Conservation (phyloP, 179 eudicot genomes). For the Monotropa hypopitys region DNA sequence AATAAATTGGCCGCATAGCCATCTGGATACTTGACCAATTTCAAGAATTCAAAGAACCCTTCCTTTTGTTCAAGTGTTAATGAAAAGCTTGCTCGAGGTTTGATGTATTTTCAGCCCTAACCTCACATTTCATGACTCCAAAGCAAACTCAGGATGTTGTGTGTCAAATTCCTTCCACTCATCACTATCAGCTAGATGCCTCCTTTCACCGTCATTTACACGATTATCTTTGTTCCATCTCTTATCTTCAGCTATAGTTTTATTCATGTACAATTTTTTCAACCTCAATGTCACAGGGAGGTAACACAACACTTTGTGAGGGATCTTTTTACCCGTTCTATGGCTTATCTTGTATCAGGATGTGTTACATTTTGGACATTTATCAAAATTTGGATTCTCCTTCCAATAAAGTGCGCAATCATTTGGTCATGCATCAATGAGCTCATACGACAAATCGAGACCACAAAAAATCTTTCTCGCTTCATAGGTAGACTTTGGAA, state of each 20-base stretch:
- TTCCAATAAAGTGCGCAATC: not conserved
- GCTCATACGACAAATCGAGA: not conserved
- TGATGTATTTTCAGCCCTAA: not conserved
- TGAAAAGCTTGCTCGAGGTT: not conserved
- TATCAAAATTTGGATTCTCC: not conserved
- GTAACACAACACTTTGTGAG: not conserved
- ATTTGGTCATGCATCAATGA: not conserved
- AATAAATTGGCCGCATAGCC: not conserved
- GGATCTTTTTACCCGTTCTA: not conserved
- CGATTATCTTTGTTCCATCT: not conserved
- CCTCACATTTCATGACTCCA: not conserved
- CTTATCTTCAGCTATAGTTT: not conserved
- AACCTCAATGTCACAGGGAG: not conserved
- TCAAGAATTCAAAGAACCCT: not conserved
- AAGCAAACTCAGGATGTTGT: not conserved
- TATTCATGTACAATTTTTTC: not conserved
- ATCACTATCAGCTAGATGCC: not conserved
- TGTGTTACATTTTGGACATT: not conserved
- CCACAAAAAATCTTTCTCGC: not conserved
- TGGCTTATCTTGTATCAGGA: not conserved
- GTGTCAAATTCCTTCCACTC: not conserved
- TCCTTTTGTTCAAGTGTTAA: not conserved
- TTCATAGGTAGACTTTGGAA: too few species aligned
- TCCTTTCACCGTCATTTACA: too few species aligned
- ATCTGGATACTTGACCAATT: not conserved